Base-by-base conservation (phyloP, 495 filamentous ascomycete genomes). In the Penicillium simplicissimum region DNA sequence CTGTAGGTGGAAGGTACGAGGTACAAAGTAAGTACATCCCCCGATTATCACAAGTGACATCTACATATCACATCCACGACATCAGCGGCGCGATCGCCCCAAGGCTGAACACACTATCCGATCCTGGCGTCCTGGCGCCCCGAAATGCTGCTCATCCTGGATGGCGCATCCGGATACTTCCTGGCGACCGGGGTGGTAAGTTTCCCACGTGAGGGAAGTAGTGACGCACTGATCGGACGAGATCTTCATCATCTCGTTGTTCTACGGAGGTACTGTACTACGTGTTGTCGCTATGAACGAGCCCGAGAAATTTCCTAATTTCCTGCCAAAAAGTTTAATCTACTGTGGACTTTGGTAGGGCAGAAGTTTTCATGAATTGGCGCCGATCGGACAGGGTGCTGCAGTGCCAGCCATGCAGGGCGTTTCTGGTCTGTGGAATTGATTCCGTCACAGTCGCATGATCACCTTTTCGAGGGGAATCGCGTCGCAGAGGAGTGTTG, bases 41-140 rank as follows among this genome's bases (percentile, higher is more conserved):
- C 7, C 8, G n/a, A 15, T 42, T 7, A 2, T 42, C 19, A 19
- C 40, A 19, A n/a, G 37, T 38, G 37, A 38, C 37, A 38, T 15
- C 21, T 19, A 66, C 53, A 48, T 31, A 51, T 38, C 38, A 49
- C 37, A 42, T 15, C 23, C 34, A 42, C 37, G 61, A 66, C 63
- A 66, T 68, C 66, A 71, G 68, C 61, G 68, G 68, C 68, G 68
- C 31, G 58, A 64, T 61, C 58, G 56, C 34, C 56, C 64, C 61
- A 63, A 64, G 61, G 61, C 60, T 64, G 54, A 57, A 51, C 52
- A 33, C 37, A 37, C n/a, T n/a, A 53, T 33, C 52, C 28, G 25
- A 36, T 25, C 51, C 28, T 15, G 52, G 3, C 23, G 23, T 3
- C 23, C 23, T 3, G n/a, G 48, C 52, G 36, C 19, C 23, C 47